Percentiles rank a stretch among this genome's conserved stretches.
Evolutionary conservation across 2,329 filamentous ascomycete genomes (phyloP).

Genomic region (Paecilomyces formosus): DNA sequence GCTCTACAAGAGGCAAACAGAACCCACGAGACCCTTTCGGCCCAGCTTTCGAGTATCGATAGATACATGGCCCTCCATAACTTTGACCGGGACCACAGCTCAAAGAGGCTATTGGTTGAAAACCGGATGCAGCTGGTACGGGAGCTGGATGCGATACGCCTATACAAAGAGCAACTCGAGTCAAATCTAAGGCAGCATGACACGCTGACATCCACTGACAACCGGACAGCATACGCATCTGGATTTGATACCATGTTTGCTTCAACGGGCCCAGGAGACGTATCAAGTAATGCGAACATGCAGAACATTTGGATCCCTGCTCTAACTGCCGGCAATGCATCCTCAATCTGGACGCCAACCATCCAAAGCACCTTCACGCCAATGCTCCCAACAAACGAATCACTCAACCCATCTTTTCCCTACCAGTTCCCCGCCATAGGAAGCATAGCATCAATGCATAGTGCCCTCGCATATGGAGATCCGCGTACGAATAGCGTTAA

Average conservation of each 20-base stretch:
- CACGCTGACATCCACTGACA: background rate
- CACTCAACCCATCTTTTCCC: background rate
- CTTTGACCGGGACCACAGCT: conserved; percentile 26
- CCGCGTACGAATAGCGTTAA: background rate
- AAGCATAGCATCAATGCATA: conserved; percentile 1
- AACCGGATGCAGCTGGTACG: conserved; percentile 29
- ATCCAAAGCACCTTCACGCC: background rate
- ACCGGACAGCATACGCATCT: background rate
- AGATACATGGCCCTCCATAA: conserved; percentile 31
- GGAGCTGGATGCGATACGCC: conserved; percentile 28
- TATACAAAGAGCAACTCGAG: conserved; percentile 28
- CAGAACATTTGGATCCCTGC: background rate
- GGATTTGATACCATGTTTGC: background rate
- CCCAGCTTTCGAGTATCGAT: conserved; percentile 28
- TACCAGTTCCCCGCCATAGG: conserved; percentile 1
- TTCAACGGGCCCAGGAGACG: background rate
- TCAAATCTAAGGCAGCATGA: conserved; percentile 10
- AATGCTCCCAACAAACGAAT: background rate
- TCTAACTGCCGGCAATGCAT: background rate
- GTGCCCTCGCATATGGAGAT: background rate
- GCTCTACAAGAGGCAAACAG: conserved; percentile 21
- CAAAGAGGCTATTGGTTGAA: conserved; percentile 27
- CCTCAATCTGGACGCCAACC: background rate
- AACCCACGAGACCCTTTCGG: conserved; percentile 21
- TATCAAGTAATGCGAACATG: background rate